Conservation (phyloP, 805 yeast species). For the Helenozyma baotianmanensis region DNA sequence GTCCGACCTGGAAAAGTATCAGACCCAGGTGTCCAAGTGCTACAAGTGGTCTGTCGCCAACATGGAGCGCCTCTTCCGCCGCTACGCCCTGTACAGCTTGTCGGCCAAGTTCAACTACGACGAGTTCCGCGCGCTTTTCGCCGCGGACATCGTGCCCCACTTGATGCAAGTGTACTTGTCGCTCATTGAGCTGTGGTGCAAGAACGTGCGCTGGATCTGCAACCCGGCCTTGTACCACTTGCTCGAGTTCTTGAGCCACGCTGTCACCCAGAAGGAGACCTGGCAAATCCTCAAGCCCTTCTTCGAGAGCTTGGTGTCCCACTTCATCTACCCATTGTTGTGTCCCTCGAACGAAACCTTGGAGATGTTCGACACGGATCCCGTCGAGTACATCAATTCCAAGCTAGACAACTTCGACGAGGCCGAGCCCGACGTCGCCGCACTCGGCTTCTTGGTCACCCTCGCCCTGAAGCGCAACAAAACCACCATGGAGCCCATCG, state of each 20-base stretch:
- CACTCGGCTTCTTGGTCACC: constrained; percentile 65
- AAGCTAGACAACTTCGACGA: constrained; percentile 56
- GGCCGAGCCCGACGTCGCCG: constrained; percentile 68
- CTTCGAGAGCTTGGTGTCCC: constrained; percentile 58
- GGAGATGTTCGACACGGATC: constrained; percentile 79
- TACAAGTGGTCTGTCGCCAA: constrained; percentile 82
- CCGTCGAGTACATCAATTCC: constrained; percentile 79
- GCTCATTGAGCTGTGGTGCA: constrained; percentile 73
- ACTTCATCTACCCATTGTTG: constrained; percentile 71
- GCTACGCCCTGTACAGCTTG: constrained; percentile 55
- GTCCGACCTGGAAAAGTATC: constrained; percentile 46
- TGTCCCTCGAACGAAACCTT: constrained; percentile 64
- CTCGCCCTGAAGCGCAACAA: constrained; percentile 66
- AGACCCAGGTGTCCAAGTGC: constrained; percentile 69
- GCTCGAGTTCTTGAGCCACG: constrained; percentile 49
- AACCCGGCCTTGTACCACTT: constrained; percentile 60
- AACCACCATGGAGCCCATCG: constrained; percentile 53
- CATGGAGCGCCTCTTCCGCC: constrained; percentile 61
- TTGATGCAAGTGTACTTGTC: constrained; percentile 59
- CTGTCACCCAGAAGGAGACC: constrained; percentile 48
- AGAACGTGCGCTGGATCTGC: constrained; percentile 62
- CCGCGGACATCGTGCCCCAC: constrained; percentile 64
- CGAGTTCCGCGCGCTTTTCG: constrained; percentile 55
- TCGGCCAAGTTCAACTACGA: constrained; percentile 45
- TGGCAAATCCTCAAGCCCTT: constrained; percentile 69